Evolutionary conservation across 805 yeast species (phyloP), one percentile per base, ranked within the genome.

Genomic region (Suhomyces kilbournensis): DNA sequence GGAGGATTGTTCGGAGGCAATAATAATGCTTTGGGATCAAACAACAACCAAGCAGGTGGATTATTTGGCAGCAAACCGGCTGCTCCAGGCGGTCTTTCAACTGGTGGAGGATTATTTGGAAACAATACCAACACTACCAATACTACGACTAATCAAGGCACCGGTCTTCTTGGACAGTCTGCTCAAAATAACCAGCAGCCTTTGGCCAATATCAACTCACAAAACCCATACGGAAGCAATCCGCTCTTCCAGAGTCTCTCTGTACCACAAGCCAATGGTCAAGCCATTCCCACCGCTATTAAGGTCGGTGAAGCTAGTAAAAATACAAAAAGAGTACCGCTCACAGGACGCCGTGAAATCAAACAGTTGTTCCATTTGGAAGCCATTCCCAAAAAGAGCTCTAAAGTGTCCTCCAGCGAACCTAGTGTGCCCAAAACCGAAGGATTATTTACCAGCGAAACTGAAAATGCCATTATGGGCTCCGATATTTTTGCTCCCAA

Each of bases 161-260:
- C 50, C 28, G 56, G 58, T 7, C 40, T 53, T 12, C 50, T 55
- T 22, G 46, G 50, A 15, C 28, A 23, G 17, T 68, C 23, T 60
- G 56, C 50, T 60, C 62, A 52, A 35, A 67, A 60, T 38, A 62
- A 58, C 38, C 62, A 51, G 17, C 70, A 60, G 46, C 58, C 68
- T 20, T 56, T 68, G 46, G 62, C 62, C 30, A 72, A 64, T 53
- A 65, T 73, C 49, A 64, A 59, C 46, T 60, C 72, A 2, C 71
- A 66, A 50, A 71, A 86, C 64, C 97, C 97, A 44, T 92, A 89
- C 64, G 96, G 97, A 1, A 78, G 82, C 46, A 85, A 85, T 60
- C 88, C 91, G 5, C 72, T 92, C 49, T 90, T 88, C 57, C 74
- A 70, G 51, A 71, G 77, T 49, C 66, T 76, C 44, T 65, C 72